Conservation (phyloP, 2,329 filamentous ascomycete genomes). For the Raffaelea ambrosiae region DNA sequence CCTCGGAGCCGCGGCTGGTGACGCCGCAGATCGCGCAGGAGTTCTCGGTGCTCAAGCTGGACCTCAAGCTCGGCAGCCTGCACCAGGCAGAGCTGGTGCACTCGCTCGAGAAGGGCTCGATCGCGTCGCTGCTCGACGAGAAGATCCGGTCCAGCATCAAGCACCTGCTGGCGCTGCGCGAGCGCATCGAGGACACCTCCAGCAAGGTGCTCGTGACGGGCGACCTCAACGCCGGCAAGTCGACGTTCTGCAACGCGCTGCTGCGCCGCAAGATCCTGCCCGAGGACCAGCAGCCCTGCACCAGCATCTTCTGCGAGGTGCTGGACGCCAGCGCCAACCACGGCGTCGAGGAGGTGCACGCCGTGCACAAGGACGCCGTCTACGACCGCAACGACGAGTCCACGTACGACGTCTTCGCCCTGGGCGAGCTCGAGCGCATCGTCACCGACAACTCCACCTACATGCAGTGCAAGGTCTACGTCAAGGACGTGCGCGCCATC, state of each 20-base stretch:
- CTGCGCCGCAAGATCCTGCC: slow-evolving; percentile 85
- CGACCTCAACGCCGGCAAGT: slow-evolving; percentile 95
- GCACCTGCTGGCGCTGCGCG: slow-evolving; percentile 76
- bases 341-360: slow-evolving; percentile 89
- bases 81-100: slow-evolving; percentile 89
- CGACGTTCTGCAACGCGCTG: slow-evolving; percentile 97
- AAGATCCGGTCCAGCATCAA: slow-evolving; percentile 92
- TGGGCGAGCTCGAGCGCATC: slow-evolving; percentile 76
- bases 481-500: slow-evolving; percentile 80
- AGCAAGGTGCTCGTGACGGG: slow-evolving; percentile 96
- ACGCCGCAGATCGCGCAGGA: slow-evolving; percentile 91
- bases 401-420: slow-evolving; percentile 79
- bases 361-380: slow-evolving; percentile 68
- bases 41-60: slow-evolving; percentile 90
- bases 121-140: slow-evolving; percentile 83
- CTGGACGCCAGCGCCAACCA: slow-evolving; percentile 86
- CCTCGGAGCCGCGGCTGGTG: slow-evolving; percentile 65
- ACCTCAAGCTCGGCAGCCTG: slow-evolving; percentile 79
- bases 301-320: slow-evolving; percentile 97
- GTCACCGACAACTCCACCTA: slow-evolving; percentile 84
- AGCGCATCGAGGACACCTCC: slow-evolving; percentile 93
- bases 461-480: slow-evolving; percentile 93
- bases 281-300: slow-evolving; percentile 96
- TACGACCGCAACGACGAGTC: slow-evolving; percentile 90
- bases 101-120: slow-evolving; percentile 84